Evolutionary conservation across 352 stramenopile genomes (phyloP), one percentile per base, ranked within the genome.

Genomic region (Phytophthora fragariae): DNA sequence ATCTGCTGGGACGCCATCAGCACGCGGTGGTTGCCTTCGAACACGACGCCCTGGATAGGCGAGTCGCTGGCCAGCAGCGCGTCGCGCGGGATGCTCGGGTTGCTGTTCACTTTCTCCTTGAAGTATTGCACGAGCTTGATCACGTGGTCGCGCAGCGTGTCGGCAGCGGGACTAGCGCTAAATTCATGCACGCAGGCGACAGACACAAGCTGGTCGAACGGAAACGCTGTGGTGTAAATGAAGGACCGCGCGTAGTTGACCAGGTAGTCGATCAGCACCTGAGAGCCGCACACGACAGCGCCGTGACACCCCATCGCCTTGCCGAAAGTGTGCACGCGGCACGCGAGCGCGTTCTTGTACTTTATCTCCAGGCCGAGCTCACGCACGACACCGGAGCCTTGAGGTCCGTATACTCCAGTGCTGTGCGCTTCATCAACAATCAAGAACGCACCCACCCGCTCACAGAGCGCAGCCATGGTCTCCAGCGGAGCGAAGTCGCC

Each of bases 371-470:
- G 82, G 3, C 73, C 79, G 7, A 94, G 73, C 60, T 83, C 79
- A 50, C 78, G 77, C 41, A 95, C 84, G 50, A 97, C 31, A 47
- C 91, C 91, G 54, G 82, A 82, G 59, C 92, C 89, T 56, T 91
- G 68, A 73, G 78, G 78, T n/a, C 95, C 94, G 77, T 95, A 97
- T 7, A 98, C 79, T 39, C 94, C 96, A 5, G 95, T 90, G 52
- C 93, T 92, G 82, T 99, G 98, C 6, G 98, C 98, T 81, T 99
- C 98, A 76, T 99, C 98, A 1, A 99, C 93, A 69, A 99, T 94
- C 6, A 99, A 72, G 58, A 82, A 90, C 15, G 97, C 96, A 4
- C 90, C 83, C 57, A 88, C 90, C 6, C 83, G 69, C 11, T 89
- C 79, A 70, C 90, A 98, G 17, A 98, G 72, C 46, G 87, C 77